Conservation (phyloP, 2,329 filamentous ascomycete species). For the Thielaviopsis ethacetica region DNA sequence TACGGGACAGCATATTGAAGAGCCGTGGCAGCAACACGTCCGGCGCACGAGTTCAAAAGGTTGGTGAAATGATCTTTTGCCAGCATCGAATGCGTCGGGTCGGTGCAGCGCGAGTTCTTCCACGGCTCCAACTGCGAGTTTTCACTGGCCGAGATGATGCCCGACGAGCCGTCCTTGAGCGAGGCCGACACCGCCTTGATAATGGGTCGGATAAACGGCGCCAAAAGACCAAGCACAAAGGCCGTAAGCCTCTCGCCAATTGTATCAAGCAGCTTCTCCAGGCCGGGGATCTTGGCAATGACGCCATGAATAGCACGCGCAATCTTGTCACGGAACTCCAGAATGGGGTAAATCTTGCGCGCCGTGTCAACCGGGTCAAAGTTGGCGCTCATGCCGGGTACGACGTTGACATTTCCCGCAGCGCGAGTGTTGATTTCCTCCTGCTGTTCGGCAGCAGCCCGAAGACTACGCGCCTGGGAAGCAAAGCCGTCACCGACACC, state of each 20-base stretch:
- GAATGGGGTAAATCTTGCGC: slow-evolving; percentile 80
- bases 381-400: slow-evolving; percentile 57
- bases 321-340: slow-evolving; percentile 86
- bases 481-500: slow-evolving; percentile 49
- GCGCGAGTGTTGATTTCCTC: slow-evolving; percentile 31
- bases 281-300: slow-evolving; percentile 80
- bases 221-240: slow-evolving; percentile 78
- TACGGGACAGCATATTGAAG: slow-evolving; percentile 74
- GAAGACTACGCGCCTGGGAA: slow-evolving; percentile 46
- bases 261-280: slow-evolving; percentile 80
- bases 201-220: slow-evolving; percentile 82
- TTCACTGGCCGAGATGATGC: slow-evolving; percentile 49
- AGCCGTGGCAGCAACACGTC: slow-evolving; percentile 55
- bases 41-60: slow-evolving; percentile 60
- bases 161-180: slow-evolving; percentile 71
- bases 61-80: slow-evolving; percentile 78
- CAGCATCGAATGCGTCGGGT: slow-evolving; percentile 69
- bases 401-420: slow-evolving; percentile 32
- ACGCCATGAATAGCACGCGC: slow-evolving; percentile 72
- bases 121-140: slow-evolving; percentile 66
- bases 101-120: slow-evolving; percentile 57
- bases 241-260: slow-evolving; percentile 86
- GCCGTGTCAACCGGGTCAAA: slow-evolving; percentile 68
- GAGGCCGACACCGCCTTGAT: slow-evolving; percentile 74
- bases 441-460: slow-evolving; percentile 44